Percentiles rank a stretch among this genome's conserved stretches.
These are phyloP conservation scores for Zopfia rhizophila DNA, from an alignment of 2,329 filamentous ascomycete species.

Conservation along the genomic window DNA sequence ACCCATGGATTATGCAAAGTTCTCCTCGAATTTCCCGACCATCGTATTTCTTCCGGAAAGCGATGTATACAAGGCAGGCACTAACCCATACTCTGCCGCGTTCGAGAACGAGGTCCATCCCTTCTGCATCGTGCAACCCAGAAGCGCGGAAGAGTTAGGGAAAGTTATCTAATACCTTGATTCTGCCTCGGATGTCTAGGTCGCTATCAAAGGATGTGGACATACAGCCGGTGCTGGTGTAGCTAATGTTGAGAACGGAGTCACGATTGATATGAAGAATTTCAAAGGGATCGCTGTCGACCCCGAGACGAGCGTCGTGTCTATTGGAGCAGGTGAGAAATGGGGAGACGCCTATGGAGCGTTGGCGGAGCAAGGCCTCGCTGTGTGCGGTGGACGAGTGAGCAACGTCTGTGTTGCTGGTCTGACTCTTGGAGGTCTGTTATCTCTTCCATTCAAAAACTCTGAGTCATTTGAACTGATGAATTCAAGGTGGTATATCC, in stretches of 20 bases:
- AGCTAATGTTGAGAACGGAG: slow-evolving; percentile 28
- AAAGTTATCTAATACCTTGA: slow-evolving; percentile 25
- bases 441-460: not conserved
- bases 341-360: slow-evolving; percentile 36
- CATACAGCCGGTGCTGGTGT: slow-evolving; percentile 25
- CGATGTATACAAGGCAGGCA: no score
- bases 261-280: slow-evolving; percentile 27
- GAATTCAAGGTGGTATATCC: slow-evolving; percentile 41
- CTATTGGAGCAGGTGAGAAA: slow-evolving; percentile 34
- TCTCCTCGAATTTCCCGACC: no score
- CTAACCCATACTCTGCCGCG: no score
- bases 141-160: slow-evolving; percentile 27
- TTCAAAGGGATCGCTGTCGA: slow-evolving; percentile 8
- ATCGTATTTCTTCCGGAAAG: no score
- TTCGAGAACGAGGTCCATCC: no score
- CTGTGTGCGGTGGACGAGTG: slow-evolving; percentile 35
- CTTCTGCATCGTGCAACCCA: slow-evolving; percentile 37
- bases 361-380: slow-evolving; percentile 31
- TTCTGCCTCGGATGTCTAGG: slow-evolving; percentile 8
- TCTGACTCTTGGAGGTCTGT: slow-evolving; percentile 35
- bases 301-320: slow-evolving; percentile 9
- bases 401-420: slow-evolving; percentile 34
- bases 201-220: slow-evolving; percentile 28
- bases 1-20: no score
- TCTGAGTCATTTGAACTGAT: slow-evolving; percentile 5